Evolutionary conservation across 805 yeast genomes (phyloP).

Genomic region (Yueomyces sinensis): DNA sequence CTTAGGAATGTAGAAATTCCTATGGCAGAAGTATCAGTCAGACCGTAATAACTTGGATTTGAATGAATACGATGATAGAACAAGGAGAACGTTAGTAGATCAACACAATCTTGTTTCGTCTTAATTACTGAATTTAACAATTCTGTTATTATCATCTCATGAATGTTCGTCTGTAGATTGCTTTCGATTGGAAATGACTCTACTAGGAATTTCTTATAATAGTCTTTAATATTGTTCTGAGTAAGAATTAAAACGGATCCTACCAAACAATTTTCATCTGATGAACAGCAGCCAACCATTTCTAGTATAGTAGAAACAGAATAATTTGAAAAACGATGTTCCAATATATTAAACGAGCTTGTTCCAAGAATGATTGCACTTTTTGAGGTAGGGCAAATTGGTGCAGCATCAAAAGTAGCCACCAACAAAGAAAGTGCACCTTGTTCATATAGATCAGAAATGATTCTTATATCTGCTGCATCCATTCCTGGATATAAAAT

Average conservation of each 20-base stretch:
- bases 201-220: conserved; percentile 55
- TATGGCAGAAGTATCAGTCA: conserved; percentile 43
- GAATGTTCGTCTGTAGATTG: conserved; percentile 40
- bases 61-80: conserved; percentile 68
- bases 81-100: conserved; percentile 76
- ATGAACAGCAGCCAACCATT: conserved; percentile 39
- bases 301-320: conserved; percentile 50
- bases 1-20: conserved; percentile 77
- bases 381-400: conserved; percentile 36
- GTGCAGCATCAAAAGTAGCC: conserved; percentile 45
- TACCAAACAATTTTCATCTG: conserved; percentile 1
- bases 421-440: conserved; percentile 44
- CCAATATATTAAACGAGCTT: conserved; percentile 55
- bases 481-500: conserved; percentile 45
- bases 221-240: conserved; percentile 37
- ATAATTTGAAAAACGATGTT: conserved; percentile 58
- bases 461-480: conserved; percentile 36
- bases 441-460: conserved; percentile 37
- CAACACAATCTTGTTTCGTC: conserved; percentile 73
- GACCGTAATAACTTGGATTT: conserved; percentile 87
- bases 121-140: conserved; percentile 52
- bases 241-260: conserved; percentile 40
- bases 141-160: conserved; percentile 62
- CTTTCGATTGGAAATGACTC: conserved; percentile 83
- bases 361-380: conserved; percentile 60